Conservation (phyloP, 305 asterid genomes). For the Fraxinus dipetala region DNA sequence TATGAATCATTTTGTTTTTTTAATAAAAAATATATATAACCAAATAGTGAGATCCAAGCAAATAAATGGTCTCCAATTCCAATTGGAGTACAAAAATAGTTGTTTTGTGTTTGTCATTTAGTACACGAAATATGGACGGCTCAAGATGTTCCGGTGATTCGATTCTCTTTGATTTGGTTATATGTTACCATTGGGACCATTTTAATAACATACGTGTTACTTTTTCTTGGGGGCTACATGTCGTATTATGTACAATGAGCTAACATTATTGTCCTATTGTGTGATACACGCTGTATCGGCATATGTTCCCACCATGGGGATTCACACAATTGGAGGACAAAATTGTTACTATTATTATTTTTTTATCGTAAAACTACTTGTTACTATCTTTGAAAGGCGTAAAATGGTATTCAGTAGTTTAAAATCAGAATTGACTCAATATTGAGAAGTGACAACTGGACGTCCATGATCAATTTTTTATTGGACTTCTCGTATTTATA, state of each 20-base stretch:
- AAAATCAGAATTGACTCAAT: neutral
- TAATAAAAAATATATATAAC: neutral
- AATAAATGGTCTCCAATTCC: slow-evolving; percentile 22
- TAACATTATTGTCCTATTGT: neutral
- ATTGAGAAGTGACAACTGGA: neutral
- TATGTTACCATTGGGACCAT: neutral
- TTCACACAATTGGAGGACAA: neutral
- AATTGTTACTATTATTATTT: neutral
- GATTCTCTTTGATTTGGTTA: slow-evolving; percentile 11
- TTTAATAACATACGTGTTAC: neutral
- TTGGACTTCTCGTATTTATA: too few relatives aligned
- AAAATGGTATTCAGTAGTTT: neutral
- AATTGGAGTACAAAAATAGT: neutral
- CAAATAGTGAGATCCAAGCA: slow-evolving; percentile 8
- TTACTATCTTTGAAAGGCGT: neutral
- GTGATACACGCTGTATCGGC: neutral
- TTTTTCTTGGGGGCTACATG: slow-evolving; percentile 19
- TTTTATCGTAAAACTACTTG: neutral
- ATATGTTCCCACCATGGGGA: neutral
- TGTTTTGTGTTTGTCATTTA: neutral
- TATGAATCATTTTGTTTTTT: neutral
- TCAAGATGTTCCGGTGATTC: neutral
- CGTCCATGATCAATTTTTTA: neutral
- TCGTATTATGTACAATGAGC: neutral
- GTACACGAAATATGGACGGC: slow-evolving; percentile 14